Conservation (phyloP, 768 basidiomycete species). For the Pleurotus tuoliensis region DNA sequence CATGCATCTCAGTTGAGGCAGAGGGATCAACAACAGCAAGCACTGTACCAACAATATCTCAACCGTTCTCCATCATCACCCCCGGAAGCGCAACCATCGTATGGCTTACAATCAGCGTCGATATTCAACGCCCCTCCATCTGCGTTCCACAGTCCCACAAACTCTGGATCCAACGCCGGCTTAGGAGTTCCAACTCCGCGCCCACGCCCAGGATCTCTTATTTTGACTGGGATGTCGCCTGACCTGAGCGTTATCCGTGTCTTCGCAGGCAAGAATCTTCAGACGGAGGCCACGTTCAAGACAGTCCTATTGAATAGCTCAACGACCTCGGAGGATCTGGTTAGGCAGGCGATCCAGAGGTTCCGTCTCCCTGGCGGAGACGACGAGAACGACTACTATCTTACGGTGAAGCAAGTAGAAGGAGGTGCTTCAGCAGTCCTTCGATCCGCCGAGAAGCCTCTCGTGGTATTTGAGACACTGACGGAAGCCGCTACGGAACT, state of each 20-base stretch:
- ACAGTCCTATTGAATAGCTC: conserved; percentile 89
- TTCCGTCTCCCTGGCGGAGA: conserved; percentile 76
- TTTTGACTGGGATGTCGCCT: conserved; percentile 61
- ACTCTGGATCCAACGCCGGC: conserved; percentile 42
- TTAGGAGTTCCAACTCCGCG: conserved; percentile 50
- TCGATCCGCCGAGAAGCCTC: conserved; percentile 69
- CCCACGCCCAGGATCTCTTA: conserved; percentile 74
- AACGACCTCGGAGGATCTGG: conserved; percentile 80
- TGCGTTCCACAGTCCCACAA: conserved; percentile 30
- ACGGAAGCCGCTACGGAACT: conserved; percentile 76
- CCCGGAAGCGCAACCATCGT: conserved; percentile 69
- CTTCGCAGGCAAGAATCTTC: conserved; percentile 87
- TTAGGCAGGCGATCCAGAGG: conserved; percentile 90
- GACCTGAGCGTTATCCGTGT: conserved; percentile 93
- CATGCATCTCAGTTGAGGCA: conserved; percentile 74
- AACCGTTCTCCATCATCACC: conserved; percentile 79
- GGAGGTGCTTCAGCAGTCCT: conserved; percentile 79
- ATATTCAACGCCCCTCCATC: conserved; percentile 50
- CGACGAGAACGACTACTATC: conserved; percentile 67
- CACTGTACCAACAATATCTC: conserved; percentile 85
- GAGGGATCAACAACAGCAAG: conserved; percentile 85
- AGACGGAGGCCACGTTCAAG: conserved; percentile 97
- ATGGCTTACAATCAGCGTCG: conserved; percentile 73
- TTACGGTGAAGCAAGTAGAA: conserved; percentile 92
- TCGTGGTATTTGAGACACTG: conserved; percentile 85